phyloP scores from a whole-genome alignment of 345 rosid genomes.

The Citrus australasica region DNA sequence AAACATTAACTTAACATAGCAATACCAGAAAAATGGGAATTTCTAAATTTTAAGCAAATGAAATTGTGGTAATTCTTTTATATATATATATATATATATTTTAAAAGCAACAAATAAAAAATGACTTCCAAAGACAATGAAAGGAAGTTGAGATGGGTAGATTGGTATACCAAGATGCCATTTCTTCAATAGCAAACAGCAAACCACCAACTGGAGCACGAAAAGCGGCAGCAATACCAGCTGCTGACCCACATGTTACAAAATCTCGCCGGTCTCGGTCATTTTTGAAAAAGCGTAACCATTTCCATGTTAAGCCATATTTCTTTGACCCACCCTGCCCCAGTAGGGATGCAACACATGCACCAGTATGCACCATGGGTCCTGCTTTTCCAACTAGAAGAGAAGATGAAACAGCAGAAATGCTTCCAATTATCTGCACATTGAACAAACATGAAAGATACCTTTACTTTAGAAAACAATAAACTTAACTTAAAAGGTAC shows the following conservation, averaged over 20 bases:
- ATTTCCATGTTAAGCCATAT: constrained; percentile 73
- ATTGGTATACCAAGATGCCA: constrained; percentile 81
- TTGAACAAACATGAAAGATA: constrained; percentile 7
- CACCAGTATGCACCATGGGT: constrained; percentile 94
- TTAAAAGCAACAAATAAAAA: neutral
- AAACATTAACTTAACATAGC: neutral
- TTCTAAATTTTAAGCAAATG: neutral
- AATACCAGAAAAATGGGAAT: neutral
- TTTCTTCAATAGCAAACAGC: constrained; percentile 88
- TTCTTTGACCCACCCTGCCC: constrained; percentile 93
- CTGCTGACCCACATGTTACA: constrained; percentile 93
- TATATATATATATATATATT: too few species aligned
- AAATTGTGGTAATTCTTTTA: too few species aligned
- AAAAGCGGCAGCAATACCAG: constrained; percentile 92
- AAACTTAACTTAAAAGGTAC: neutral
- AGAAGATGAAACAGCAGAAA: constrained; percentile 82
- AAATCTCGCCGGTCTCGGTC: constrained; percentile 91
- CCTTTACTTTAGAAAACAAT: neutral
- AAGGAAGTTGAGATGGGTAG: constrained; percentile 3
- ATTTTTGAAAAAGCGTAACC: constrained; percentile 75
- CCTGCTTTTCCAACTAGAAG: constrained; percentile 96
- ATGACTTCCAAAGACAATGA: neutral
- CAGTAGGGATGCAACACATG: constrained; percentile 83
- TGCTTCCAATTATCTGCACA: constrained; percentile 75
- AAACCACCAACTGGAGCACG: constrained; percentile 96